Conservation (phyloP, 2,329 filamentous ascomycete species). For the Fusarium zealandicum region DNA sequence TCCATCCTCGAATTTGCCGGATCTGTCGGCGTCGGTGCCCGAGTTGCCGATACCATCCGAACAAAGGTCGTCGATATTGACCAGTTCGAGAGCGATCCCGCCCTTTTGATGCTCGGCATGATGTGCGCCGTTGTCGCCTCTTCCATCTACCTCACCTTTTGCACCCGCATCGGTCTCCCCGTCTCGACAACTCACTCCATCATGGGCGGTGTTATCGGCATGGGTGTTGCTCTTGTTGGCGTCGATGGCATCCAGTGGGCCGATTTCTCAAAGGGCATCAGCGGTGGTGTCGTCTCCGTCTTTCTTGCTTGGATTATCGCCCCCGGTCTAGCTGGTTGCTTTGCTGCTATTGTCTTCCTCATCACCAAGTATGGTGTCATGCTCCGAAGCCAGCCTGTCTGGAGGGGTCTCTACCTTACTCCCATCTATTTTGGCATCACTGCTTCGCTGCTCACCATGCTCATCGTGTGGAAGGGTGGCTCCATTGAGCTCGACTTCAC, state of each 20-base stretch:
- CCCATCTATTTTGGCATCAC: conserved; percentile 66
- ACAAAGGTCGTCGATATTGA: conserved; percentile 64
- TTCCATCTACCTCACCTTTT: conserved; percentile 63
- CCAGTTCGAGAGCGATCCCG: conserved; percentile 57
- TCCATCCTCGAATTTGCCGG: conserved; percentile 68
- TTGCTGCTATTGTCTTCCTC: conserved; percentile 63
- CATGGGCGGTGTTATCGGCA: conserved; percentile 66
- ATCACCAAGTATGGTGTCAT: conserved; percentile 67
- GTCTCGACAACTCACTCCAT: conserved; percentile 70
- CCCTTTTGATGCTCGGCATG: conserved; percentile 66
- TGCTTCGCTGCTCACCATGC: conserved; percentile 62
- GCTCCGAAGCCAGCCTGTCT: conserved; percentile 60
- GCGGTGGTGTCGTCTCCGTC: conserved; percentile 57
- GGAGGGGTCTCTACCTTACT: conserved; percentile 59
- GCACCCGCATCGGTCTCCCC: conserved; percentile 62
- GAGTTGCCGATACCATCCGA: conserved; percentile 68
- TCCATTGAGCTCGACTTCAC: conserved; percentile 49
- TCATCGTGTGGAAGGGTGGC: conserved; percentile 66
- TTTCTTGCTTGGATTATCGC: conserved; percentile 69
- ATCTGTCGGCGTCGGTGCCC: conserved; percentile 65
- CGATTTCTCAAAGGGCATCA: conserved; percentile 50
- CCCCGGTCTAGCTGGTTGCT: conserved; percentile 61
- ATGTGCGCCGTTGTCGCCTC: conserved; percentile 62
- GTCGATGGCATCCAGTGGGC: conserved; percentile 61
- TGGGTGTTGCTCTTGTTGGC: conserved; percentile 64